Evolutionary conservation across 345 rosid species (phyloP).

Genomic region (Aquilaria malaccensis): DNA sequence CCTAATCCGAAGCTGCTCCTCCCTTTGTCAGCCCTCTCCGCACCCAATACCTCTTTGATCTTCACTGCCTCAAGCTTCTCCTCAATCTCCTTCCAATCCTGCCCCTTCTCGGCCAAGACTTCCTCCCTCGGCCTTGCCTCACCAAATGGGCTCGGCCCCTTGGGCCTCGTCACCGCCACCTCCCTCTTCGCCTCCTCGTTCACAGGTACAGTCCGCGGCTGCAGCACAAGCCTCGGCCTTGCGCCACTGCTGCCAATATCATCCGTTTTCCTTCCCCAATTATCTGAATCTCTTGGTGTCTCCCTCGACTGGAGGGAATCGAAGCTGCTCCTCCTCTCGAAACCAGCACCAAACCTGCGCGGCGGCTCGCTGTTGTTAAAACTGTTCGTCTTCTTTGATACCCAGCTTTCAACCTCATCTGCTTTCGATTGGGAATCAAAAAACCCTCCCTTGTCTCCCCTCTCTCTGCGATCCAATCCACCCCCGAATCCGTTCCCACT

Average conservation of each 20-base stretch:
- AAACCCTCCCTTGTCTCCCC: constrained; percentile 39
- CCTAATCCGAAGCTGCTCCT: constrained; percentile 37
- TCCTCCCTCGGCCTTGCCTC: constrained; percentile 95
- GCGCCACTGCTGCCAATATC: constrained; percentile 27
- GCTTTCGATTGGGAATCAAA: constrained; percentile 85
- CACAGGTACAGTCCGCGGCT: constrained; percentile 62
- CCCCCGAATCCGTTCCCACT: constrained; percentile 18
- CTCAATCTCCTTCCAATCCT: constrained; percentile 90
- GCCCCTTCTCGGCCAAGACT: constrained; percentile 86
- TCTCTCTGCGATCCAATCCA: constrained; percentile 55
- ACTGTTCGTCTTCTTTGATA: constrained; percentile 34
- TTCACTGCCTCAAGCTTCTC: constrained; percentile 64
- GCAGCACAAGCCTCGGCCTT: constrained; percentile 72
- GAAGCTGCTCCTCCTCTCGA: constrained; percentile 60
- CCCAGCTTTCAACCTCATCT: constrained; percentile 86
- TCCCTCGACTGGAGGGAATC: constrained; percentile 56
- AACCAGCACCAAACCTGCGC: constrained; percentile 39
- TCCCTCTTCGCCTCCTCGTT: constrained; percentile 22
- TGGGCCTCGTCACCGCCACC: constrained; percentile 35
- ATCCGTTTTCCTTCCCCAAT: constrained; percentile 76
- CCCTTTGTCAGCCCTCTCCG: constrained; percentile 43
- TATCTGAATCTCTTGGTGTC: constrained; percentile 45
- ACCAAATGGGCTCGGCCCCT: constrained; percentile 73
- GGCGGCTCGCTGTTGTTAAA: constrained; percentile 18
- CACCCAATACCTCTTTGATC: constrained; percentile 29